phyloP scores from a whole-genome alignment of 2,329 filamentous ascomycete species.

The Hortaea werneckii region DNA sequence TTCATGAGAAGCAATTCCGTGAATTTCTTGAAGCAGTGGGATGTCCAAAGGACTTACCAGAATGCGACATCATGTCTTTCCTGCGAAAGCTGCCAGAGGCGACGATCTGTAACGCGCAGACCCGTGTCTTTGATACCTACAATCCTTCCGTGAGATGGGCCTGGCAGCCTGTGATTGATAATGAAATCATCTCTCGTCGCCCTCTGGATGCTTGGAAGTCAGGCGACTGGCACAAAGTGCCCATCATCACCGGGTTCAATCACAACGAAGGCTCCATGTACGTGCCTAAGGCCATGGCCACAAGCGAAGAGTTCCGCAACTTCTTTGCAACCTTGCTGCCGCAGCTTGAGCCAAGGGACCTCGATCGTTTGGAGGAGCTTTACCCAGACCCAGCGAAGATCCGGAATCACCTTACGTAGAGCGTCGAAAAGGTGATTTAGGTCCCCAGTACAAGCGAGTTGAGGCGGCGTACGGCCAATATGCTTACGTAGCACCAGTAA shows the following conservation, averaged over 20 bases:
- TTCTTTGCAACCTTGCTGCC: conserved; percentile 58
- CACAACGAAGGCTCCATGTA: conserved; percentile 60
- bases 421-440: conserved; percentile 30
- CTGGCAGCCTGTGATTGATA: conserved; percentile 61
- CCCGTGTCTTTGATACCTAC: conserved; percentile 35
- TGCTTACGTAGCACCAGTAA: conserved; percentile 53
- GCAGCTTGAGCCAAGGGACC: conserved; percentile 40
- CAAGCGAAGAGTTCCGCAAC: conserved; percentile 42
- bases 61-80: conserved; percentile 30
- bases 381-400: conserved; percentile 50
- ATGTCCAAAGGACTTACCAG: conserved; percentile 18
- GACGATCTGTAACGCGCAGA: conserved; percentile 31
- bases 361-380: conserved; percentile 45
- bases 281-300: conserved; percentile 42
- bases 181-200: conserved; percentile 46
- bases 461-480: conserved; percentile 53
- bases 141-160: conserved; percentile 42
- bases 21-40: conserved; percentile 31
- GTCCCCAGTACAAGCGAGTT: conserved; percentile 46
- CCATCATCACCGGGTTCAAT: conserved; percentile 61
- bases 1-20: conserved; percentile 37
- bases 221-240: conserved; percentile 44
- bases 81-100: conserved; percentile 31
- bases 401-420: conserved; percentile 33
- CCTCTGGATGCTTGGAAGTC: conserved; percentile 52